Evolutionary conservation across 2,329 filamentous ascomycete species (phyloP).

Genomic region (Dactylonectria estremocensis): DNA sequence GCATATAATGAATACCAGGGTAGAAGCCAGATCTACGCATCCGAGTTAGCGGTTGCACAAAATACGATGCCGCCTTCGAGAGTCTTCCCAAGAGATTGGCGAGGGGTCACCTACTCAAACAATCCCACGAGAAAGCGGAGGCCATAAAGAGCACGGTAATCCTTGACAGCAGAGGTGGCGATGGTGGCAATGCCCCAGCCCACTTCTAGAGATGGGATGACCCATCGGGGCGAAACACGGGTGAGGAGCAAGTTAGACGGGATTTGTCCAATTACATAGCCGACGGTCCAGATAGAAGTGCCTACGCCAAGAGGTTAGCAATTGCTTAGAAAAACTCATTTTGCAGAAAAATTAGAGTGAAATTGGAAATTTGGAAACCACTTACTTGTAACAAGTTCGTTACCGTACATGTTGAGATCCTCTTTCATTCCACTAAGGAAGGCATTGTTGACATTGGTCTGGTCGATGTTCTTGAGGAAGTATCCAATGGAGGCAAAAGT

Average conservation of each 20-base stretch:
- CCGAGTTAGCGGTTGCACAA: conserved; percentile 4
- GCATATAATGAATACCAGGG: conserved; percentile 39
- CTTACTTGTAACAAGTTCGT: conserved; percentile 44
- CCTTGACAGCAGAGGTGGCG: conserved; percentile 31
- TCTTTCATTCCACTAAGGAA: conserved; percentile 44
- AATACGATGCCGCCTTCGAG: not conserved
- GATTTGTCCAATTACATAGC: conserved; percentile 39
- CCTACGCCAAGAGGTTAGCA: not conserved
- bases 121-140: conserved; percentile 36
- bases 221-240: conserved; percentile 36
- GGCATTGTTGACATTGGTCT: conserved; percentile 59
- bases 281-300: conserved; percentile 37
- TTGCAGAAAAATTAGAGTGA: too few relatives aligned
- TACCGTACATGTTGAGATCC: conserved; percentile 38
- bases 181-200: conserved; percentile 38
- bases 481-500: conserved; percentile 54
- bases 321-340: not conserved
- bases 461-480: conserved; percentile 56
- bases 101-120: conserved; percentile 35
- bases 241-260: conserved; percentile 35
- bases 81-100: not conserved
- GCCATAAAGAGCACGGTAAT: conserved; percentile 29
- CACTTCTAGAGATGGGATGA: conserved; percentile 36
- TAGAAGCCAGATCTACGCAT: conserved; percentile 30
- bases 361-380: not conserved